phyloP scores from a whole-genome alignment of 768 basidiomycete species.

The Lactarius trivialis region DNA sequence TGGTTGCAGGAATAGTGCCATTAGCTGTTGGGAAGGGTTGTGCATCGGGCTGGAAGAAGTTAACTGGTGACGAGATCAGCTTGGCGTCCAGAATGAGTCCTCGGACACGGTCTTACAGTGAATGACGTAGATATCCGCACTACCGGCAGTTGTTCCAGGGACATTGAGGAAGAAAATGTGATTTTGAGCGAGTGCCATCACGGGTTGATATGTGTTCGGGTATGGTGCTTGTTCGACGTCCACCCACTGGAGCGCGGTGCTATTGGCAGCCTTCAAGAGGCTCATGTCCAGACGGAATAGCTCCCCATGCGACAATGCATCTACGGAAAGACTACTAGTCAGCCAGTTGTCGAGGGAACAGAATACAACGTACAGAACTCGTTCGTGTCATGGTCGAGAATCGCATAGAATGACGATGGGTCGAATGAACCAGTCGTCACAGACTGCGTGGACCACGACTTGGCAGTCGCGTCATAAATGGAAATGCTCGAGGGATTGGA shows the following conservation, averaged over 20 bases:
- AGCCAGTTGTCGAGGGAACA: background rate
- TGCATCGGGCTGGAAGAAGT: conserved; percentile 68
- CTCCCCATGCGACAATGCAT: conserved; percentile 60
- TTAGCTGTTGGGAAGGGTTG: conserved; percentile 50
- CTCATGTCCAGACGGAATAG: conserved; percentile 69
- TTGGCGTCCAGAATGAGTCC: background rate
- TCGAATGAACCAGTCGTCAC: conserved; percentile 52
- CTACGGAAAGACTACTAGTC: conserved; percentile 31
- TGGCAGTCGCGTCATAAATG: conserved; percentile 69
- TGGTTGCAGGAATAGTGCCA: conserved; percentile 56
- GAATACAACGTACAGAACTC: conserved; percentile 58
- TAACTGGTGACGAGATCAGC: conserved; percentile 38
- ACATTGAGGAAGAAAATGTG: conserved; percentile 80
- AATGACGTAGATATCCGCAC: conserved; percentile 76
- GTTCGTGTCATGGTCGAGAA: conserved; percentile 94
- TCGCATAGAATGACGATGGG: conserved; percentile 54
- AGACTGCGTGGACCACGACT: conserved; percentile 74
- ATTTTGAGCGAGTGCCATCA: conserved; percentile 80
- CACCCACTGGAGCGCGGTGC: conserved; percentile 54
- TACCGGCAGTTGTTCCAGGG: conserved; percentile 59
- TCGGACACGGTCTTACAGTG: conserved; percentile 56
- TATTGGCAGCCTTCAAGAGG: conserved; percentile 52
- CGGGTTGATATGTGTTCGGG: conserved; percentile 52
- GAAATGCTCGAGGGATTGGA: conserved; percentile 63
- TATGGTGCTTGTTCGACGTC: conserved; percentile 52